Evolutionary conservation across 2,329 filamentous ascomycete species (phyloP).

Genomic region (Parascedosporium putredinis): DNA sequence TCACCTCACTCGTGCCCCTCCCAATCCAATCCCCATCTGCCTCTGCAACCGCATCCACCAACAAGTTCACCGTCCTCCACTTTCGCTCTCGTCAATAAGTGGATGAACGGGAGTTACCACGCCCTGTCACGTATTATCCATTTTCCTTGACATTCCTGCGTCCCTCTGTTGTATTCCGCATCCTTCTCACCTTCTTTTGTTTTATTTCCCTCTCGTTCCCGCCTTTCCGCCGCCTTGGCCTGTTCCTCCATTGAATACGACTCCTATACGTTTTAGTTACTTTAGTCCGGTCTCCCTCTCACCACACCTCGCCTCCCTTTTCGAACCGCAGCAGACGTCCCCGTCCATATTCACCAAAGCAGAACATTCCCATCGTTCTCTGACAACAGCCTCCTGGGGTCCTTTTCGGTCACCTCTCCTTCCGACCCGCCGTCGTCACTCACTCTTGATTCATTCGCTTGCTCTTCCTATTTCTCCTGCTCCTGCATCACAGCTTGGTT

Average conservation of each 20-base stretch:
- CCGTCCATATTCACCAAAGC: neutral
- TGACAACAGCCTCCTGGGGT: too few relatives aligned
- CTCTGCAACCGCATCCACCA: too few relatives aligned
- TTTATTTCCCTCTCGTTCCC: neutral
- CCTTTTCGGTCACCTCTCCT: too few relatives aligned
- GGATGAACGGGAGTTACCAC: neutral
- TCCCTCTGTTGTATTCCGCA: neutral
- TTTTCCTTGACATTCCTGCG: neutral
- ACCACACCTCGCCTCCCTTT: neutral
- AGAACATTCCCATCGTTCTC: neutral
- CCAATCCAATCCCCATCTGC: too few relatives aligned
- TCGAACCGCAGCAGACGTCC: too few relatives aligned
- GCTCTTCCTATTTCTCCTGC: too few relatives aligned
- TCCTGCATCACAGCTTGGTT: too few relatives aligned
- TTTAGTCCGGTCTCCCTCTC: neutral
- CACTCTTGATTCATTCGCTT: too few relatives aligned
- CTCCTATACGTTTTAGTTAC: neutral
- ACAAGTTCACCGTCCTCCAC: too few relatives aligned
- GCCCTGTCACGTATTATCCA: neutral
- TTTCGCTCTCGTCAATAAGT: too few relatives aligned
- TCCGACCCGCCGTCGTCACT: too few relatives aligned
- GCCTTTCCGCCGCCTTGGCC: neutral
- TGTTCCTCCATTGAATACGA: neutral
- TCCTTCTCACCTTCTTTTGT: neutral
- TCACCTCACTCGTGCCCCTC: too few relatives aligned